phyloP scores from a whole-genome alignment of 768 basidiomycete genomes.

The Suillus clintonianus region DNA sequence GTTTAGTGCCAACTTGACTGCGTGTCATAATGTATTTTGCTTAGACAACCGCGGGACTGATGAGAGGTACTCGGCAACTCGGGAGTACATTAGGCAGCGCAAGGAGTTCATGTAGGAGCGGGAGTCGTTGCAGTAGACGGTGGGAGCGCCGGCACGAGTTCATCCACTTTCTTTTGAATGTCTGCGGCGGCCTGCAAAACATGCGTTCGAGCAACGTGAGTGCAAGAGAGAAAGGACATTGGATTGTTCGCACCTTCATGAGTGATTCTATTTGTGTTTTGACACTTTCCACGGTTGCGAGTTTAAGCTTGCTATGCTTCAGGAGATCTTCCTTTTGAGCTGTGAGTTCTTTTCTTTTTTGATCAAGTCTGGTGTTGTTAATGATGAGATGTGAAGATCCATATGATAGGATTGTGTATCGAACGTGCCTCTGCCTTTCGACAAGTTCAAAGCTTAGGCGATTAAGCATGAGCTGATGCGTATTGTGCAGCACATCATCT shows the following conservation, averaged over 20 bases:
- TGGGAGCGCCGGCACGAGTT: slow-evolving; percentile 54
- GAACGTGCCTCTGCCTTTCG: slow-evolving; percentile 78
- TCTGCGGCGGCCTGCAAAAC: slow-evolving; percentile 61
- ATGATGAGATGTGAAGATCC: slow-evolving; percentile 7
- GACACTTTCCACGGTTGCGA: slow-evolving; percentile 72
- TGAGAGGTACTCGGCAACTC: neutral
- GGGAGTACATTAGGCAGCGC: slow-evolving; percentile 6
- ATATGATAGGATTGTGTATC: slow-evolving; percentile 3
- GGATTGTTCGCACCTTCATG: slow-evolving; percentile 55
- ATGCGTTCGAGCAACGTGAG: slow-evolving; percentile 13
- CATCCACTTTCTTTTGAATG: slow-evolving; percentile 74
- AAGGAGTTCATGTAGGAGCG: slow-evolving; percentile 17
- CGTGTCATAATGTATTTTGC: slow-evolving; percentile 9
- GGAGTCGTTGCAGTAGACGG: slow-evolving; percentile 28
- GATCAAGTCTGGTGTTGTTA: slow-evolving; percentile 67
- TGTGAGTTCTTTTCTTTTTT: slow-evolving; percentile 64
- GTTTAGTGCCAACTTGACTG: slow-evolving; percentile 17
- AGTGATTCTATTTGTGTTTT: slow-evolving; percentile 77
- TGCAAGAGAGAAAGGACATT: slow-evolving; percentile 2
- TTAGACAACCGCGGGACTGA: slow-evolving; percentile 10
- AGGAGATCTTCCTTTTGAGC: slow-evolving; percentile 77
- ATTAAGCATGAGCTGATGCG: slow-evolving; percentile 87
- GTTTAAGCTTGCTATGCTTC: slow-evolving; percentile 77
- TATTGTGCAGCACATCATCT: slow-evolving; percentile 59
- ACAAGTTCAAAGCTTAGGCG: slow-evolving; percentile 84